Evolutionary conservation across 1,284 basidiomycete genomes (phyloP), one percentile per base, ranked within the genome.

Genomic region (Puccinia hordei): DNA sequence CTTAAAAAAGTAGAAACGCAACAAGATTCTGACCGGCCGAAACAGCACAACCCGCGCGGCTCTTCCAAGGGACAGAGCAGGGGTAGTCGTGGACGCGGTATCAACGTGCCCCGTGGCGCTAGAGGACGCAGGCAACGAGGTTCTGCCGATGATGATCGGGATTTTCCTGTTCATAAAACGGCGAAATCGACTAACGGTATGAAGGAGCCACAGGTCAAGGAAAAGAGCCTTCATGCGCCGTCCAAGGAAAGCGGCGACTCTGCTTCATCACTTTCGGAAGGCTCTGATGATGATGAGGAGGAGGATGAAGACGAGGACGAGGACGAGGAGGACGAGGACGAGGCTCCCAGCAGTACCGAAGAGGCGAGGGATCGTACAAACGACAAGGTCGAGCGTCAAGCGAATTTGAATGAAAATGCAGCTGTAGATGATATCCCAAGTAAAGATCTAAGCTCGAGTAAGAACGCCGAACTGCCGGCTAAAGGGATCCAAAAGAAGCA

Each of bases 401-500:
- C 49, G 51, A 53, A 65, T n/a, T 15, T 46, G 35, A 33, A 76
- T 19, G 59, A 65, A 24, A 49, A 66, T 35, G n/a, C 15, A 13
- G 44, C 41, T 51, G 38, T 38, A 15, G 66, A 76, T 30, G 73
- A 61, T 12, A 44, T 3, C 19, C 44, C 33, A 65, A 57, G 27
- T 22, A 35, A 35, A 38, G 61, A 51, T 33, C 24, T 44, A 30
- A 49, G 61, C 13, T 51, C 73, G 10, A 38, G 19, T 6, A 24
- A 38, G 22, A 33, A 13, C 3, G 38, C 49, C 8, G 53, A 74
- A 24, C n/a, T 46, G 30, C 38, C 24, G 30, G 65, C 27, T 27
- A 66, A 53, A 53, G 65, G 75, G 13, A 46, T n/a, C 19, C 49
- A 27, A 55, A 75, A 51, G 57, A 77, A 69, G 35, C 75, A 77